phyloP scores from a whole-genome alignment of 768 basidiomycete species.

The Naganishia randhawae region DNA sequence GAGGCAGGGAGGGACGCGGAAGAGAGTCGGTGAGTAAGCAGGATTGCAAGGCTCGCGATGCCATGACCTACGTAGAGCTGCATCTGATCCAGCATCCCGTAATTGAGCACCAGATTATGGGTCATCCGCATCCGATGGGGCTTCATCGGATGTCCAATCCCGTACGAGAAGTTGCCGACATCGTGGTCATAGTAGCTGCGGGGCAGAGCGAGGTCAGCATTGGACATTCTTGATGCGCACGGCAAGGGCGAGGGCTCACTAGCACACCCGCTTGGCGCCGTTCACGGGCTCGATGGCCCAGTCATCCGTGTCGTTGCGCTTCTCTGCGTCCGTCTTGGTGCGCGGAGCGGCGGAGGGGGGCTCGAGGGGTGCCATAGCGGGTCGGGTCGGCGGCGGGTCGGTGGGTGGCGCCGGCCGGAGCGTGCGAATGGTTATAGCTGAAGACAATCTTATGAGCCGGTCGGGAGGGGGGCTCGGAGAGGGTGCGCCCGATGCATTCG shows the following conservation, averaged over 20 bases:
- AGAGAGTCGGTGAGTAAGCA: not conserved
- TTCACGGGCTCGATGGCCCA: not conserved
- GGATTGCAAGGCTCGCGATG: not conserved
- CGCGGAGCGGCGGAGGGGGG: not conserved
- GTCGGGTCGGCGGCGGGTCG: not conserved
- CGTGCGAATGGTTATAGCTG: not conserved
- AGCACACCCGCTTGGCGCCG: slow-evolving; percentile 20
- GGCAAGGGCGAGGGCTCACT: not conserved
- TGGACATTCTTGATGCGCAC: not conserved
- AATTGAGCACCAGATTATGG: slow-evolving; percentile 83
- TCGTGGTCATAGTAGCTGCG: slow-evolving; percentile 37
- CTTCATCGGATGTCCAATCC: slow-evolving; percentile 89
- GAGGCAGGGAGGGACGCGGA: not conserved
- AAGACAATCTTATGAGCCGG: no score
- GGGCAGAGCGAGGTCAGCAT: not conserved
- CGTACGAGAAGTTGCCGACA: slow-evolving; percentile 72
- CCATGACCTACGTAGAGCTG: slow-evolving; percentile 70
- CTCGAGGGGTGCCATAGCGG: not conserved
- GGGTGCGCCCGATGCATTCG: no score
- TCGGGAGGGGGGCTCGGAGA: no score
- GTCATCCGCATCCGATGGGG: slow-evolving; percentile 92
- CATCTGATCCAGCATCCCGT: slow-evolving; percentile 92
- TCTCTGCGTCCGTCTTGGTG: slow-evolving; percentile 7
- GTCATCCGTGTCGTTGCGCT: not conserved
- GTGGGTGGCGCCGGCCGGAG: not conserved